Percentiles rank a stretch among this genome's conserved stretches.
These are phyloP conservation scores for Heterobasidion parviporum DNA, from an alignment of 1,284 basidiomycete species.

Conservation along the genomic window DNA sequence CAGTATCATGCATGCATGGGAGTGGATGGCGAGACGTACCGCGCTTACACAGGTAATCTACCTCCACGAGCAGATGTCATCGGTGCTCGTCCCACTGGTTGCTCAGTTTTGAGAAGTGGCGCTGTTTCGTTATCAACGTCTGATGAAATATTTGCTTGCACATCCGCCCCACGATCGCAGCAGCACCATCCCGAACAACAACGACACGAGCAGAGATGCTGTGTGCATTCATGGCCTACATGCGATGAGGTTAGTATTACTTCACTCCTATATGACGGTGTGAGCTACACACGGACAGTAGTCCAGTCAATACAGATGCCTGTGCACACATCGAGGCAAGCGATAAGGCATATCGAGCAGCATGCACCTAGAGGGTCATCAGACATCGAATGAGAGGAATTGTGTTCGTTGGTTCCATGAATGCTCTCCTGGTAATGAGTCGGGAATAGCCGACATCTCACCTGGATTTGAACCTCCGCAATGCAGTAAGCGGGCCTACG, in stretches of 20 bases:
- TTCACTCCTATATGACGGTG: background rate
- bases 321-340: constrained; percentile 10
- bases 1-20: too few relatives aligned
- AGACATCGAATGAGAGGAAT: constrained; percentile 9
- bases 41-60: too few relatives aligned
- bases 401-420: background rate
- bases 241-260: background rate
- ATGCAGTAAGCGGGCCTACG: background rate
- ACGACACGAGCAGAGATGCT: constrained; percentile 3
- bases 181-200: background rate
- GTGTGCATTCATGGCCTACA: constrained; percentile 8
- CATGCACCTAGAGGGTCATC: constrained; percentile 13
- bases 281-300: constrained; percentile 12
- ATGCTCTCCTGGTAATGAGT: background rate
- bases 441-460: background rate
- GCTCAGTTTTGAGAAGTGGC: background rate
- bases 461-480: background rate
- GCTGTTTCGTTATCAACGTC: background rate
- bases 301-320: constrained; percentile 17
- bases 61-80: background rate
- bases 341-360: constrained; percentile 8
- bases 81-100: background rate
- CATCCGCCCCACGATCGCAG: background rate
- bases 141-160: background rate
- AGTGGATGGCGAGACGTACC: too few relatives aligned